A percentile compares a stretch with the other conserved stretches of the same genome.
phyloP scores from a whole-genome alignment of 2,329 filamentous ascomycete species.

The Colletotrichum agaves region DNA sequence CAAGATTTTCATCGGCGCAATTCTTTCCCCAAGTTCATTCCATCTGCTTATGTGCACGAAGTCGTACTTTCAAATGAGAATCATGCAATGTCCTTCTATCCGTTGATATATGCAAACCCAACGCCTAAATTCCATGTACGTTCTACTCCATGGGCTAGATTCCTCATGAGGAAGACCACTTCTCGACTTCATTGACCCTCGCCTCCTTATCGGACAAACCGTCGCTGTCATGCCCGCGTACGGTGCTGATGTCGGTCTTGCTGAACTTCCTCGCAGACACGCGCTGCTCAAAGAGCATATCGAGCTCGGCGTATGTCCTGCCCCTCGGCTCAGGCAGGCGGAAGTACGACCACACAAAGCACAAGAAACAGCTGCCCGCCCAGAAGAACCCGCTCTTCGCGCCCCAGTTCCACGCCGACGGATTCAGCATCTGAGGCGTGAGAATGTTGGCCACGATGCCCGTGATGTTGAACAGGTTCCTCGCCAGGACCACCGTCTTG shows the following conservation, averaged over 20 bases:
- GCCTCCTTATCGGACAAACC: conserved; percentile 16
- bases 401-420: conserved; percentile 57
- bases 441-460: conserved; percentile 59
- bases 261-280: conserved; percentile 55
- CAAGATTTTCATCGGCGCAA: too few relatives aligned
- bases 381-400: conserved; percentile 61
- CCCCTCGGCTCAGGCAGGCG: conserved; percentile 65
- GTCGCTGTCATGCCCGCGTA: neutral
- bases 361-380: conserved; percentile 56
- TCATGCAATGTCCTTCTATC: neutral
- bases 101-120: neutral
- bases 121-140: neutral
- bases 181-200: conserved; percentile 18
- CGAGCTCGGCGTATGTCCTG: conserved; percentile 65
- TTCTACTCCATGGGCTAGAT: neutral
- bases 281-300: conserved; percentile 61
- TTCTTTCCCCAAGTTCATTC: too few relatives aligned
- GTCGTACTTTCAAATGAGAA: too few relatives aligned
- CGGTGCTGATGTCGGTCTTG: neutral
- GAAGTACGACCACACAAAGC: conserved; percentile 62
- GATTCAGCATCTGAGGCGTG: conserved; percentile 60
- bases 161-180: conserved; percentile 10
- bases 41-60: too few relatives aligned
- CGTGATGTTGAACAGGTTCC: conserved; percentile 59
- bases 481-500: conserved; percentile 58